Conservation (phyloP, 1,284 basidiomycete species). For the Rhodotorula sp. region DNA sequence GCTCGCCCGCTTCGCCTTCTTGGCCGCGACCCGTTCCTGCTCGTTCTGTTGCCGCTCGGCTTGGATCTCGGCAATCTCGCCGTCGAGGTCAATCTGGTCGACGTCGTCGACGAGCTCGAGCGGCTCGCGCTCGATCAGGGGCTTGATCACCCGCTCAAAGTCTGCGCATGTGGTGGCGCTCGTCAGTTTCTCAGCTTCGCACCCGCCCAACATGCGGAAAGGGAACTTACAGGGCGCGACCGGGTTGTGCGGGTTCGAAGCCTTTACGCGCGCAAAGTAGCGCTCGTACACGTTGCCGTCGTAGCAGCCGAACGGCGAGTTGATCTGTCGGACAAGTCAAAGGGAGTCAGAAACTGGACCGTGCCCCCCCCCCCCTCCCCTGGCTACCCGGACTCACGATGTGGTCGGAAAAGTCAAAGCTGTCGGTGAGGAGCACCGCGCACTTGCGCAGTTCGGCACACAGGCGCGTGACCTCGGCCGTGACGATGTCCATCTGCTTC, state of each 20-base stretch:
- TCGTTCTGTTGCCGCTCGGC: constrained; percentile 31
- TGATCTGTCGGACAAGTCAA: constrained; percentile 47
- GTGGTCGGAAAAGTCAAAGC: constrained; percentile 58
- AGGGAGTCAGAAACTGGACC: too few relatives aligned
- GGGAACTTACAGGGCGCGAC: constrained; percentile 33
- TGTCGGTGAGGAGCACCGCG: constrained; percentile 57
- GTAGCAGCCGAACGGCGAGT: constrained; percentile 57
- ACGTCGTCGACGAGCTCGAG: constrained; percentile 49
- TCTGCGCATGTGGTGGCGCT: constrained; percentile 51
- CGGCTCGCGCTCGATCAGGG: constrained; percentile 54
- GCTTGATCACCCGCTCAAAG: constrained; percentile 58
- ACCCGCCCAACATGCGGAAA: too few relatives aligned
- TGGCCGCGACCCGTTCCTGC: constrained; percentile 12
- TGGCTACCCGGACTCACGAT: constrained; percentile 43
- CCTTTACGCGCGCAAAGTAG: constrained; percentile 54
- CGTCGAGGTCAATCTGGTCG: constrained; percentile 53
- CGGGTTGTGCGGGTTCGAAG: constrained; percentile 45
- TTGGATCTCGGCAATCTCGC: constrained; percentile 50
- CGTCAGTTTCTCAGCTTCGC: constrained; percentile 34
- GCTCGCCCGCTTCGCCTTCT: constrained; percentile 9
- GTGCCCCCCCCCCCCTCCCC: not conserved
- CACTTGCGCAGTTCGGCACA: constrained; percentile 55
- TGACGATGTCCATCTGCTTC: constrained; percentile 41
- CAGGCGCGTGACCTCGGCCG: constrained; percentile 48
- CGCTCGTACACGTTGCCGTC: constrained; percentile 52